Conservation (phyloP, 768 basidiomycete genomes). For the Boletellus emodensis region DNA sequence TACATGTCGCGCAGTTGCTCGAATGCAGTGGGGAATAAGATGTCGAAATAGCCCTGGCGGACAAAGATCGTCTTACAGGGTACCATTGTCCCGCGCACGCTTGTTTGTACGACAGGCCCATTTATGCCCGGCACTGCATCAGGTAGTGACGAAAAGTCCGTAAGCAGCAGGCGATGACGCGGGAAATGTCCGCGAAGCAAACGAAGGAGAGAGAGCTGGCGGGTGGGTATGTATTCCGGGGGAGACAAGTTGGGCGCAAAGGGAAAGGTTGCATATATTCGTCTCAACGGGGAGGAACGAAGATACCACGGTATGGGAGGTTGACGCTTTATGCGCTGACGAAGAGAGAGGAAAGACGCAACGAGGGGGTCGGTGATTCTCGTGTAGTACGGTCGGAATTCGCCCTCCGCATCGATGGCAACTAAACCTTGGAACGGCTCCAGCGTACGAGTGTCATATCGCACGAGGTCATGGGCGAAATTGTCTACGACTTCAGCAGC, state of each 20-base stretch:
- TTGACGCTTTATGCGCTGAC: constrained; percentile 53
- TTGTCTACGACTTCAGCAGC: constrained; percentile 99
- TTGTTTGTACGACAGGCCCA: constrained; percentile 95
- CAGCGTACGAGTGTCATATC: constrained; percentile 78
- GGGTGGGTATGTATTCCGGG: constrained; percentile 92
- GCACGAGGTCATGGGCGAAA: constrained; percentile 92
- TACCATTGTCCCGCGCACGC: constrained; percentile 78
- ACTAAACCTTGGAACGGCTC: constrained; percentile 83
- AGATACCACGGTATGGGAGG: constrained; percentile 57
- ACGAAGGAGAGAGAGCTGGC: constrained; percentile 78
- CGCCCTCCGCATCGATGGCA: constrained; percentile 71
- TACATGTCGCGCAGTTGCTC: constrained; percentile 85
- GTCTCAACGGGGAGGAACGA: constrained; percentile 54
- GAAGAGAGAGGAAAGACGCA: constrained; percentile 67
- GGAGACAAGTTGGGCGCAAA: constrained; percentile 86
- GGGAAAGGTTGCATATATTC: constrained; percentile 66
- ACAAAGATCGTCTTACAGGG: constrained; percentile 90
- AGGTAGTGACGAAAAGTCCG: constrained; percentile 87
- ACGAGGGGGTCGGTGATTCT: constrained; percentile 85
- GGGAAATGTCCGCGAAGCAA: constrained; percentile 83
- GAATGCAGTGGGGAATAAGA: constrained; percentile 96
- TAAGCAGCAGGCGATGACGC: constrained; percentile 87
- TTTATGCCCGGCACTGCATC: constrained; percentile 65
- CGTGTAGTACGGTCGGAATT: constrained; percentile 81
- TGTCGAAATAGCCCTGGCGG: constrained; percentile 95